Evolutionary conservation across 257 asterid species (phyloP), one percentile per base, ranked within the genome.

Genomic region (Craterostigma plantagineum): DNA sequence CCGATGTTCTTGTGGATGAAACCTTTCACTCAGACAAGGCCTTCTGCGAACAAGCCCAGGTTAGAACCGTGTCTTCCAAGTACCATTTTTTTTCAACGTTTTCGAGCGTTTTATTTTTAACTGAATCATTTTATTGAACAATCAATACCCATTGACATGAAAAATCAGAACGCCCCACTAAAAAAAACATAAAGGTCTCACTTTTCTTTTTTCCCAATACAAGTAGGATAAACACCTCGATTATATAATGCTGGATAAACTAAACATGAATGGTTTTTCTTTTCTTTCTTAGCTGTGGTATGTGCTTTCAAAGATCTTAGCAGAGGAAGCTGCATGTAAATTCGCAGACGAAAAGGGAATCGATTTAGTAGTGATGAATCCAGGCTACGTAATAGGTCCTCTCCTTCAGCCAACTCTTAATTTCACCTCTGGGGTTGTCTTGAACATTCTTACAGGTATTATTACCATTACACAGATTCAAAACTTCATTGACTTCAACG

Each of bases 311-410:
- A 80, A 80, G 37, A 64, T 73, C 0, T 64, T 80, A 66, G 93
- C 93, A 8, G 86, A 80, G 71, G 57, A 51, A 35, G 90, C 73
- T 40, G 71, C 87, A 10, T 54, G 69, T 79, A 52, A 63, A 23
- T 73, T 73, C 18, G 54, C 65, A 7, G 58, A 63, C 49, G 73
- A 65, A 54, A 61, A 80, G 33, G 71, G 54, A 15, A 59, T 79
- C 36, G 76, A 72, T 39, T 11, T 79, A 60, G 69, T 79, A 4
- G 52, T 68, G 0, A 27, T 80, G 7, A 71, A 73, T 54, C 85
- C 93, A 0, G 81, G 84, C 45, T 48, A 33, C 9, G 80, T 69
- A 14, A 36, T 76, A 27, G 85, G 91, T 41, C 93, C 85, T 43
- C 48, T 55, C 3, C 50, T 80, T 51, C 93, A 80, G 52, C 79